Conservation (phyloP, 31 red algal species). For the Bonnemaisonia californica region DNA sequence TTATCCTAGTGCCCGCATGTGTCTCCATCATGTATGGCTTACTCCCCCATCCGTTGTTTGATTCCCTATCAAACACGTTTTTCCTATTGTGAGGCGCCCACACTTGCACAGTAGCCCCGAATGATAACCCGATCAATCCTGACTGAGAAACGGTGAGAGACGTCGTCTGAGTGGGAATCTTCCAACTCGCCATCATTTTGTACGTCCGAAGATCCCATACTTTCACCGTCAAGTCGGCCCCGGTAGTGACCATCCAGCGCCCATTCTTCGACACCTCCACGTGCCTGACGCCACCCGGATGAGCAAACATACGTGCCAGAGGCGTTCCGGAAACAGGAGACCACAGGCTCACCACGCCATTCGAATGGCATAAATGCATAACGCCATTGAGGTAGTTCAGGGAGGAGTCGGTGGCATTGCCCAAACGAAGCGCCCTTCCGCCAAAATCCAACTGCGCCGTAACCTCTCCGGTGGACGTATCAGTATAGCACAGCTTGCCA, state of each 20-base stretch:
- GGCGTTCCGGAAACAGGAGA: conserved; percentile 60
- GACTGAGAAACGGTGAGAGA: conserved; percentile 61
- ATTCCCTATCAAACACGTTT: not conserved
- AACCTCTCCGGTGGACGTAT: conserved; percentile 67
- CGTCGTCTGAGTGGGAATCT: conserved; percentile 28
- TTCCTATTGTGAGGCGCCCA: conserved; percentile 30
- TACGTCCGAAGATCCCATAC: conserved; percentile 86
- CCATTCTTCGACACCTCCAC: conserved; percentile 69
- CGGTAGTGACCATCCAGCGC: conserved; percentile 73
- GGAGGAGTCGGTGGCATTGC: conserved; percentile 29
- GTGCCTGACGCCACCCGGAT: conserved; percentile 69
- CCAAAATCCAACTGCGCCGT: conserved; percentile 61
- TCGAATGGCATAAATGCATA: conserved; percentile 64
- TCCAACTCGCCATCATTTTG: conserved; percentile 28
- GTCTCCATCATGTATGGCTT: conserved; percentile 74
- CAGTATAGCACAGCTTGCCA: conserved; percentile 72
- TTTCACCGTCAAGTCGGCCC: conserved; percentile 60
- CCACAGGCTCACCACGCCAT: conserved; percentile 87
- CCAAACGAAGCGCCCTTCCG: conserved; percentile 12
- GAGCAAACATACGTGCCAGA: conserved; percentile 73
- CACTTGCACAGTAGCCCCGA: conserved; percentile 65
- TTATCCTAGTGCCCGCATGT: conserved; percentile 48
- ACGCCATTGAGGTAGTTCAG: conserved; percentile 68
- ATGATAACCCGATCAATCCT: conserved; percentile 65
- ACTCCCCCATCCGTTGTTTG: not conserved